Evolutionary conservation across 768 basidiomycete genomes (phyloP), one percentile per base, ranked within the genome.

Genomic region (Leccinum rimulosum): DNA sequence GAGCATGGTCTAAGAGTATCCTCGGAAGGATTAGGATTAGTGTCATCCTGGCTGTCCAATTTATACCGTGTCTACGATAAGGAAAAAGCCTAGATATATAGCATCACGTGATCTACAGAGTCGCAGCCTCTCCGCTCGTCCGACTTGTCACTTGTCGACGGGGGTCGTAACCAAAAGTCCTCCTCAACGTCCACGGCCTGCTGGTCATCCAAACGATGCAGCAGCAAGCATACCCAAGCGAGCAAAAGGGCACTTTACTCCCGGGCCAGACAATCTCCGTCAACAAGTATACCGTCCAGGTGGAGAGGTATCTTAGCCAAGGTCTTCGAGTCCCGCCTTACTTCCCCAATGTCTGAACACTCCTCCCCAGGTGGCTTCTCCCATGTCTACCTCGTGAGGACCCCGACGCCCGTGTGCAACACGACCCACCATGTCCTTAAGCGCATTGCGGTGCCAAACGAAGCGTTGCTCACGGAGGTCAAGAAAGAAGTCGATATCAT

Each of bases 401-500:
- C 95, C 6, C 81, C 88, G 15, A 80, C 84, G 35, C 93, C 94
- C 4, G 89, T 99, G 49, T 89, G 89, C 73, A 92, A 90, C 67
- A 95, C 93, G 33, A 93, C 90, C 22, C 91, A 89, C 66, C 97
- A 99, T 81, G 97, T 98, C 66, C 84, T 99, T 63, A 99, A 99
- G 75, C 86, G 95, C 50, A 95, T 99, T 61, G 95, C 92, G 22
- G 95, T 98, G 49, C 82, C 91, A 27, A 92, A 88, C 71, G 93
- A 98, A 71, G 77, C 82, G 36, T 92, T 95, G 82, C 84, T 98
- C 57, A 83, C 86, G 12, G 95, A 97, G 67, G 96, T 98, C 47
- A 91, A 93, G 80, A 94, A 90, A 76, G 97, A 99, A 75, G 97
- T 99, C 49, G 95, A 98, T 68, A 92, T 98, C 64, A 99, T 99